Evolutionary conservation across 1,139 yeast species (phyloP), one percentile per base, ranked within the genome.

Genomic region (Blastobotrys elegans): DNA sequence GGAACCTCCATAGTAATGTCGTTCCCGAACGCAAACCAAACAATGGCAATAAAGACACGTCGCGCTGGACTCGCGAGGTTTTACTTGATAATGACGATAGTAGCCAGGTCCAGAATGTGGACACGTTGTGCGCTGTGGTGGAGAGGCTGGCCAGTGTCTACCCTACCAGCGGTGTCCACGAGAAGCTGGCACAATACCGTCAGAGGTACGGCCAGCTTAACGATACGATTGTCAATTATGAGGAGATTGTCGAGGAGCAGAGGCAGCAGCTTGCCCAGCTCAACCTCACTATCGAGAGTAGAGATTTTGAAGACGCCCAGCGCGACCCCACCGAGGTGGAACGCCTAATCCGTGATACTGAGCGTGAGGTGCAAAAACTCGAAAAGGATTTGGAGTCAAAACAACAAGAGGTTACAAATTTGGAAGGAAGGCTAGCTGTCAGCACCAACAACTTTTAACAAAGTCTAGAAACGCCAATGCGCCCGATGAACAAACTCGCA

Each of bases 231-330:
- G 43, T 57, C 41, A 46, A 56, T 16, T 57, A 61, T 34, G 72
- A 70, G 46, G 64, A 63, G n/a, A 54, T 65, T 6, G 63, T 70
- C 11, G 64, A 62, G 36, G 51, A 64, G 33, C 64, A 60, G 58
- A 49, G 61, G 38, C 44, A 46, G 29, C 51, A 56, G 49, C 54
- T 59, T 35, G 50, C 52, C 11, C 42, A 54, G 30, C 38, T 56
- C 40, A 53, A 55, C 31, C 44, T 50, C 26, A 45, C 49, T 3
- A 31, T 54, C 2, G 56, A 52, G 35, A 48, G 43, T 24, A 41
- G 56, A 14, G 55, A 48, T 44, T 47, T 44, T 35, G 45, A 40
- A 16, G 45, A 49, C 37, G 45, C 37, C 8, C 50, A 47, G 14
- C 46, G 42, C 13, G 50, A 49, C n/a, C 53, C 49, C 2, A 21